Conservation (phyloP, 1,284 basidiomycete species). For the Ustilago curta region DNA sequence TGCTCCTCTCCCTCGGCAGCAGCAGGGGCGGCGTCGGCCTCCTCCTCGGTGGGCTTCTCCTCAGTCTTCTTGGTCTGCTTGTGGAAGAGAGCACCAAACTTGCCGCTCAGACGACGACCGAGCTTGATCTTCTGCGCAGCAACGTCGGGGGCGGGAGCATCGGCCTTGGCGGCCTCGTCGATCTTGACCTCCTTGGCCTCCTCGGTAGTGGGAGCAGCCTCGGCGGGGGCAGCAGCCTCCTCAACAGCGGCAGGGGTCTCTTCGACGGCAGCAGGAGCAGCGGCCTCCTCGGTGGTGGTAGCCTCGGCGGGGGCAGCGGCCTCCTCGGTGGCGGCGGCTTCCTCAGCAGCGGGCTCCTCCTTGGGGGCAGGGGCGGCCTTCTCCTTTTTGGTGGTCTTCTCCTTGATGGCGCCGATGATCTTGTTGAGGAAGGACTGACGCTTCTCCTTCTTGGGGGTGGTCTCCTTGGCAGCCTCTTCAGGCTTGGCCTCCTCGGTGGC, state of each 20-base stretch:
- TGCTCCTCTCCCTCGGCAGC: conserved; percentile 13
- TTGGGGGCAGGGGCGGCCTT: conserved; percentile 37
- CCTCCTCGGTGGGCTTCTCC: conserved; percentile 30
- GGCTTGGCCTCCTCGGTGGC: conserved; percentile 18
- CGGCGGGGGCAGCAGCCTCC: conserved; percentile 32
- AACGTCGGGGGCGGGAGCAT: conserved; percentile 52
- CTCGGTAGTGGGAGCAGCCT: conserved; percentile 38
- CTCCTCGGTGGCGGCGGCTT: conserved; percentile 38
- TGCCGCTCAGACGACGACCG: conserved; percentile 57
- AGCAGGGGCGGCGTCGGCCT: conserved; percentile 22
- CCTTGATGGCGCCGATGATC: conserved; percentile 56
- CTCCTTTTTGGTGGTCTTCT: conserved; percentile 56
- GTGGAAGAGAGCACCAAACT: conserved; percentile 60
- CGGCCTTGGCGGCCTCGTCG: conserved; percentile 57
- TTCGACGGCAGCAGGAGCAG: conserved; percentile 29
- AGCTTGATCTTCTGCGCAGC: conserved; percentile 59
- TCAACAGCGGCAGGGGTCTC: conserved; percentile 28
- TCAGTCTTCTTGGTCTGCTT: conserved; percentile 55
- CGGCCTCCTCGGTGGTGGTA: conserved; percentile 33
- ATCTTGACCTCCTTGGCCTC: conserved; percentile 58
- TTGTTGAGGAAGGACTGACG: conserved; percentile 56
- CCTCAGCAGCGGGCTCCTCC: conserved; percentile 44
- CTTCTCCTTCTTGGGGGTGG: conserved; percentile 64
- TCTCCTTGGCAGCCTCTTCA: conserved; percentile 49
- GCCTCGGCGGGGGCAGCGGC: conserved; percentile 27